Conservation (phyloP, 306 rosid species). For the Gynostemma pentaphyllum region DNA sequence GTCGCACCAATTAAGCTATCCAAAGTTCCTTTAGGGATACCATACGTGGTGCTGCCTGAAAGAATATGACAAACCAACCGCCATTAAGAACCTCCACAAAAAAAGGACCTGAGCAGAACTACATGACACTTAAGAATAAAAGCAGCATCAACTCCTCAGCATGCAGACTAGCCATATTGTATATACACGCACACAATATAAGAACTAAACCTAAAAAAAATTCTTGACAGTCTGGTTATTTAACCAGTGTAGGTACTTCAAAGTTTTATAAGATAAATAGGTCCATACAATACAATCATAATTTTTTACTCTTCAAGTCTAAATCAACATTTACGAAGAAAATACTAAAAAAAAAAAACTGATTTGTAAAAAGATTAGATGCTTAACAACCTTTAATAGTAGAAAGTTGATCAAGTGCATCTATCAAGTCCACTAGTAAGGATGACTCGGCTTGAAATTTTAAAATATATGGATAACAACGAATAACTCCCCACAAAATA, state of each 20-base stretch:
- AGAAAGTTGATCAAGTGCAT: slow-evolving; percentile 46
- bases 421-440: slow-evolving; percentile 40
- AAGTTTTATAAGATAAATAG: neutral
- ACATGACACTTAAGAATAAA: neutral
- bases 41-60: slow-evolving; percentile 31
- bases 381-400: slow-evolving; percentile 25
- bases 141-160: neutral
- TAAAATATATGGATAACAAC: slow-evolving; percentile 50
- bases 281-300: neutral
- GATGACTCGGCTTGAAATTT: slow-evolving; percentile 29
- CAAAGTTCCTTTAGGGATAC: slow-evolving; percentile 31
- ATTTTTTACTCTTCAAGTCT: neutral
- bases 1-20: slow-evolving; percentile 64
- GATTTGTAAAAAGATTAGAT: neutral
- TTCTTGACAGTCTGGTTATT: neutral
- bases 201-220: neutral
- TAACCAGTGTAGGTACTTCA: neutral
- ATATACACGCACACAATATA: neutral
- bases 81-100: neutral
- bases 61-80: slow-evolving; percentile 1
- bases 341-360: slow-evolving; percentile 1
- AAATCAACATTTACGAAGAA: neutral
- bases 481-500: slow-evolving; percentile 62
- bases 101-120: neutral
- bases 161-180: neutral